A percentile compares a stretch with the other conserved stretches of the same genome.
phyloP scores from a whole-genome alignment of 148 eudicot genomes.

The Silene conica region DNA sequence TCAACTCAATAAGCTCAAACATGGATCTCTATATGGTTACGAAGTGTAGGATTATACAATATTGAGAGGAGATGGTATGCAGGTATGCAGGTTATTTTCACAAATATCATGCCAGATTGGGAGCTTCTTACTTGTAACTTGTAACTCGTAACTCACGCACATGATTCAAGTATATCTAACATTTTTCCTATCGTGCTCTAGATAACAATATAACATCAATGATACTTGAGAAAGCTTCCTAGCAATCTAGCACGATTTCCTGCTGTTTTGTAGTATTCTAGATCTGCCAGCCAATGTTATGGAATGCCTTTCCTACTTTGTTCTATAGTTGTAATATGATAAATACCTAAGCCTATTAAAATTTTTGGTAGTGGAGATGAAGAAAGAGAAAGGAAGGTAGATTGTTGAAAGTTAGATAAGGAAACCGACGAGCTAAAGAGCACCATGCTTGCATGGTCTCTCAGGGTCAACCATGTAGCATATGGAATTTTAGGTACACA shows the following conservation, averaged over 20 bases:
- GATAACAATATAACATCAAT: too few relatives aligned
- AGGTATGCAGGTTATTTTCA: too few relatives aligned
- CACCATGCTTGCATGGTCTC: neutral
- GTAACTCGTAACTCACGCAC: too few relatives aligned
- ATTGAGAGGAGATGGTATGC: too few relatives aligned
- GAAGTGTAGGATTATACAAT: too few relatives aligned
- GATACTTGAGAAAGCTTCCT: too few relatives aligned
- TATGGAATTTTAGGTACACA: neutral
- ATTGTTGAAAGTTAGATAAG: neutral
- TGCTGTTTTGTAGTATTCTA: neutral
- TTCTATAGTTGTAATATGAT: neutral
- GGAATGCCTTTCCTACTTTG: neutral
- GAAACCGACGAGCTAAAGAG: neutral
- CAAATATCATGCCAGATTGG: too few relatives aligned
- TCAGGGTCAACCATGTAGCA: neutral
- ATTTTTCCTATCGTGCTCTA: too few relatives aligned
- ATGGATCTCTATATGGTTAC: neutral
- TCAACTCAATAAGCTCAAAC: neutral
- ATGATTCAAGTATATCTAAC: too few relatives aligned
- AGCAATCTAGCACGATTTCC: neutral
- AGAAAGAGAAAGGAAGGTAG: neutral
- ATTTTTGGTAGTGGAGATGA: neutral
- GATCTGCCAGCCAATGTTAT: neutral
- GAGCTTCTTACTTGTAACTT: too few relatives aligned
- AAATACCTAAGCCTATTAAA: neutral